Evolutionary conservation across 1,139 yeast species (phyloP), one percentile per base, ranked within the genome.

Genomic region (Pichia sp.): DNA sequence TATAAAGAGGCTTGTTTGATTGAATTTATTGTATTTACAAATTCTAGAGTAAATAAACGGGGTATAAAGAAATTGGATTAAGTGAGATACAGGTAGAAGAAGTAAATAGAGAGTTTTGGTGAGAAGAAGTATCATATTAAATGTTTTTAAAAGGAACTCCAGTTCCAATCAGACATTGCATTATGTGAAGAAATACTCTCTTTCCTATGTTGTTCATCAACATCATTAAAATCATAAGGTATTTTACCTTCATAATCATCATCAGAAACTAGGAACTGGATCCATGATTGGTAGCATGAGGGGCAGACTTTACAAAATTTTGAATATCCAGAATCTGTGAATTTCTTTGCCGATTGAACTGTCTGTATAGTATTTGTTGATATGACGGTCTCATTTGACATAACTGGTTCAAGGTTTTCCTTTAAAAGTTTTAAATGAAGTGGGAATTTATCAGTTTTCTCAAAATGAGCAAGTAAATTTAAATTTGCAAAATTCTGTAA

Each of bases 131-230:
- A n/a, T n/a, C n/a, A n/a, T n/a, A n/a, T n/a, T n/a, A n/a, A n/a
- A n/a, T n/a, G n/a, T n/a, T 10, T 8, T 31, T 58, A 79, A 54
- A 79, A 79, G 15, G 84, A 77, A 52, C 82, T 75, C 88, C 88
- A 79, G 49, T 77, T 77, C 86, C 86, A 79, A 52, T 79, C 80
- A 21, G 77, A 81, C 8, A 85, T 85, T 14, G 79, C 78, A 45
- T 77, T 72, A 11, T 41, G 10, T 4, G 21, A 17, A 8, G 32
- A 30, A 12, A 44, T 47, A 33, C 55, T 49, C 33, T 50, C 51
- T 35, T 50, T 42, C 24, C 56, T 50, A 7, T 44, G 51, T 14
- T 46, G 44, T 2, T 42, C 38, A 14, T 26, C 15, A 12, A 43
- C 34, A 9, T 34, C 47, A 15, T 34, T 41, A 10, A 22, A 22